Evolutionary conservation across 2,329 filamentous ascomycete species (phyloP).

Genomic region (Botryosphaeria dothidea): DNA sequence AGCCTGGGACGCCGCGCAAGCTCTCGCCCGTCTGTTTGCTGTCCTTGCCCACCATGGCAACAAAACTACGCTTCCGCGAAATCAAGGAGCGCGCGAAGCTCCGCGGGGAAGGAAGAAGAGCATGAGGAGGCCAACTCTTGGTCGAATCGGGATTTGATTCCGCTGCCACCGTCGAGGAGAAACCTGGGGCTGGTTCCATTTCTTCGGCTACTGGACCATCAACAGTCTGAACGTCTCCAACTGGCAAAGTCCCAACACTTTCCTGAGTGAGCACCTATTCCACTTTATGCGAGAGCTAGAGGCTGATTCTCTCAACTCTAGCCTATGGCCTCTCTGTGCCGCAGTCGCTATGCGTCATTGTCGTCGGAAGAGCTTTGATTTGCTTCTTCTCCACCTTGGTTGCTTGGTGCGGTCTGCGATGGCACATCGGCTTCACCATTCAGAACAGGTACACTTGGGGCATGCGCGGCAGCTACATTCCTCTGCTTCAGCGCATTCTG

Average conservation of each 20-base stretch:
- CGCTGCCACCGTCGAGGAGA: constrained; percentile 38
- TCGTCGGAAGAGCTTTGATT: constrained; percentile 46
- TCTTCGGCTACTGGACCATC: constrained; percentile 45
- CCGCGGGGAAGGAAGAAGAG: constrained; percentile 40
- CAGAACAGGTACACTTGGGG: constrained; percentile 55
- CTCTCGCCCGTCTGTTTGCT: too few species aligned
- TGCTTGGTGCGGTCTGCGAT: constrained; percentile 50
- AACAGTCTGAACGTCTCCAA: constrained; percentile 45
- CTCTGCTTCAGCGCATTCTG: constrained; percentile 48
- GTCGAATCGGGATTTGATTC: constrained; percentile 42
- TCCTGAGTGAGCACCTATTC: constrained; percentile 34
- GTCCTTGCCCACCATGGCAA: neutral
- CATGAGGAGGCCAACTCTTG: constrained; percentile 50
- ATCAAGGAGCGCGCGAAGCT: constrained; percentile 38
- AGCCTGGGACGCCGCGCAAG: neutral
- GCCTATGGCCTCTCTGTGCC: constrained; percentile 50
- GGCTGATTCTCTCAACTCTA: constrained; percentile 20
- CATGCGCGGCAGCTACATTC: constrained; percentile 51
- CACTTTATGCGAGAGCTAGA: too few species aligned
- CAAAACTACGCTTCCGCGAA: constrained; percentile 22
- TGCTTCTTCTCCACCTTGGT: constrained; percentile 47
- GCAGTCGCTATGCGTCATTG: constrained; percentile 51
- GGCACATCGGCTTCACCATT: constrained; percentile 54
- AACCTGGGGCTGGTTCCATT: constrained; percentile 46
- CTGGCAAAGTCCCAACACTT: constrained; percentile 52